Evolutionary conservation across 2,329 filamentous ascomycete genomes (phyloP).

Genomic region (Fusarium sp.): DNA sequence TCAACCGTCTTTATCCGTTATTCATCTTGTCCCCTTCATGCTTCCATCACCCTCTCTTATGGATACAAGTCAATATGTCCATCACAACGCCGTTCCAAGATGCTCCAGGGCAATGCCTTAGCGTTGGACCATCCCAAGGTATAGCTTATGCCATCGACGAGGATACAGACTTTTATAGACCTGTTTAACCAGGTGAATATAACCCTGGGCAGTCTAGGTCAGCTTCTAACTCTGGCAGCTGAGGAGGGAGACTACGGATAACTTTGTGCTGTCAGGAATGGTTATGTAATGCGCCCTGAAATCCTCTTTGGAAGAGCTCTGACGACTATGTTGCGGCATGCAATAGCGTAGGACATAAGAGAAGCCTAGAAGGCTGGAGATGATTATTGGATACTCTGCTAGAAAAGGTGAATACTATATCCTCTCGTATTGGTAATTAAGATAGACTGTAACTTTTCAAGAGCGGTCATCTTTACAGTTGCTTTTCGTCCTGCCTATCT

Average conservation of each 20-base stretch:
- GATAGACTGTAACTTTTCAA: no score
- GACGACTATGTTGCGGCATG: no score
- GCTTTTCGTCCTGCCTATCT: no score
- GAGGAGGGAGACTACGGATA: background rate
- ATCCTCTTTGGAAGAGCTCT: no score
- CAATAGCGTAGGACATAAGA: no score
- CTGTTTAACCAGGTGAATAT: background rate
- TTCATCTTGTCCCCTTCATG: background rate
- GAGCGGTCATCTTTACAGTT: no score
- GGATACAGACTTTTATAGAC: background rate
- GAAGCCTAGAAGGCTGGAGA: no score
- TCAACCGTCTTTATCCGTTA: no score
- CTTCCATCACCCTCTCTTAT: background rate
- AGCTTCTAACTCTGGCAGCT: background rate
- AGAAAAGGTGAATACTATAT: no score
- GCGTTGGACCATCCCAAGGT: constrained; percentile 6
- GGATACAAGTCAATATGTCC: background rate
- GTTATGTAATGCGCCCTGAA: background rate
- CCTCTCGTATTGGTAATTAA: no score
- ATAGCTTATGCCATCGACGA: constrained; percentile 7
- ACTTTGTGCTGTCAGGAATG: background rate
- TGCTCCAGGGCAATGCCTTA: background rate
- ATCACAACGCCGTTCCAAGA: background rate
- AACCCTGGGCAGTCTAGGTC: background rate
- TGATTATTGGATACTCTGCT: no score